Base-by-base conservation (phyloP, 306 rosid genomes). In the Pterocarpus macrocarpus region DNA sequence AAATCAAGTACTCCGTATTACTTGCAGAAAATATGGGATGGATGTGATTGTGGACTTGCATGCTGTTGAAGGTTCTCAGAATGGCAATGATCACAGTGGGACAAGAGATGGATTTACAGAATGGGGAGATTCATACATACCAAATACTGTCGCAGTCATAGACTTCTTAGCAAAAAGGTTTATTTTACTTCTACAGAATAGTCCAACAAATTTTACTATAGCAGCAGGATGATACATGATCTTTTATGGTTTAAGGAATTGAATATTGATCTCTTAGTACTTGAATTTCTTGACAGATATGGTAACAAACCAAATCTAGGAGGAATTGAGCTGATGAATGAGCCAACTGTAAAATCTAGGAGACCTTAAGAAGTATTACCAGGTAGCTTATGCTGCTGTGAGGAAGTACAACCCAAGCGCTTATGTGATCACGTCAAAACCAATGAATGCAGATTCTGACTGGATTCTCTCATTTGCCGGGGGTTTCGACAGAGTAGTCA, bases 11-110 rank as follows among this genome's bases (percentile, higher is more conserved):
- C 52, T 32, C 7, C 32, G 41, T 35, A 3, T 74, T 10, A 67
- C 55, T 57, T 84, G 69, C 80, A 86, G 91, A 73, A 85, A 80
- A 35, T 77, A 88, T 43, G 84, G 88, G 11, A 67, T 86, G 43
- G 78, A 85, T 38, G 89, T 90, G 64, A 86, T 90, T 45, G 73
- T 88, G 50, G 87, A 90, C 59, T 89, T 90, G 61, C 92, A 88
- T 88, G 94, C 91, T 14, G 78, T 36, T 81, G 69, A 69, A 79
- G 92, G 88, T 53, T 90, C 94, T 6, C 94, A 88, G 63, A 90
- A 90, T 62, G 92, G 87, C 28, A 65, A 79, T 7, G 81, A 81
- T 0, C 88, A 85, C 62, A 90, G 94, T 43, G 94, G 69, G 5
- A 2, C 94, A 55, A 85, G 92, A 81, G 94, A 90, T 73, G 88